Evolutionary conservation across 176 grass and related monocot genomes (phyloP), one percentile per base, ranked within the genome.

Genomic region (Tillandsia fasciculata): DNA sequence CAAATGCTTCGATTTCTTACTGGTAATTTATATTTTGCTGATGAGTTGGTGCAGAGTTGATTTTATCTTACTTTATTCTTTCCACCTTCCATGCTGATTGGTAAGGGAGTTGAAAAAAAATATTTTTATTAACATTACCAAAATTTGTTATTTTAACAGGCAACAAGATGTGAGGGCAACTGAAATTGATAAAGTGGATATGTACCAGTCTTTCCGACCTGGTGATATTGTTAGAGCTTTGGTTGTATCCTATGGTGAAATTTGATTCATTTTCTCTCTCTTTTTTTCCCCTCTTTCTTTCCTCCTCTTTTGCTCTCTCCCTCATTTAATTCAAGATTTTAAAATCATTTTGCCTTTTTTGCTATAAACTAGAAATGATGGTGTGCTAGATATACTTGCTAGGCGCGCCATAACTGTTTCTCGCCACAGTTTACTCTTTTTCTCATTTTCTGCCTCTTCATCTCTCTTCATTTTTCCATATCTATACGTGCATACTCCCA

Each of bases 151-250:
- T 56, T 59, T 59, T 59, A 14, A 71, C 70, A 92, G 94, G 86
- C 89, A 97, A 78, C 94, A 97, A 85, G 89, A 97, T 86, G 89
- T 97, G 26, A 84, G 94, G 74, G 86, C 89, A 79, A 97, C 94
- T 80, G 94, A 97, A 87, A 97, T 97, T 9, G 94, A 97, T 52
- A 97, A 97, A 76, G 89, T 97, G 59, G 89, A 90, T 66, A 92
- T 97, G 89, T 86, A 93, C 77, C 89, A 93, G 64, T 97, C 89
- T 10, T 86, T 81, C 73, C 69, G 54, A 11, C 68, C 78, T 26
- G 78, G 83, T 6, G 83, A 86, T 28, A 86, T 78, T 50, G 69
- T 86, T 63, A 80, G 74, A 74, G 83, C 83, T 70, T 48, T 77
- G 53, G 78, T 86, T 72, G 83, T 97, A 97, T 85, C 86, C 84